These are phyloP conservation scores for Cicer arietinum DNA, from an alignment of 306 rosid genomes.

Conservation along the genomic window DNA sequence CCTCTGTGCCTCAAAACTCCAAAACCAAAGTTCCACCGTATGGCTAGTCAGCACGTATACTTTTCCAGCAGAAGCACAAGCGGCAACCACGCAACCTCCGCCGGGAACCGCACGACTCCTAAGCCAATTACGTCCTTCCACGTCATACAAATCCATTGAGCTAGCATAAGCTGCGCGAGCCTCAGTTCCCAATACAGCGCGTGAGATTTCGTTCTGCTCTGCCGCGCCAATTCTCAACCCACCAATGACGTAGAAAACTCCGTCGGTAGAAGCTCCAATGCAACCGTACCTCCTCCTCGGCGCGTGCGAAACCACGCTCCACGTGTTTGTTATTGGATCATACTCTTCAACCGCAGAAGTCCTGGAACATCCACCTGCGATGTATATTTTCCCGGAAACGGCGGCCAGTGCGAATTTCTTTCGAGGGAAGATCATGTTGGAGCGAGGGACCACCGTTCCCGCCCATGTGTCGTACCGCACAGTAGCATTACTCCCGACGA, in stretches of 20 bases:
- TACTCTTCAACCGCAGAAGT: conserved; percentile 64
- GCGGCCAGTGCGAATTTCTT: conserved; percentile 70
- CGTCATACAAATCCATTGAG: conserved; percentile 80
- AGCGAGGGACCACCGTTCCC: conserved; percentile 46
- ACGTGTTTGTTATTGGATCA: conserved; percentile 50
- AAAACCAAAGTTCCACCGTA: conserved; percentile 73
- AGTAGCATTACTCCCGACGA: conserved; percentile 62
- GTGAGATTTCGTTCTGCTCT: conserved; percentile 43
- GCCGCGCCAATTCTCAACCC: conserved; percentile 66
- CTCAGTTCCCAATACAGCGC: conserved; percentile 46
- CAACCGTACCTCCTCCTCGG: conserved; percentile 70
- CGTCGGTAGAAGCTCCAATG: conserved; percentile 65
- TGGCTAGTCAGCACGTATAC: conserved; percentile 70
- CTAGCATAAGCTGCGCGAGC: conserved; percentile 69
- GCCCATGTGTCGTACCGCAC: conserved; percentile 70
- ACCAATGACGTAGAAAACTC: conserved; percentile 65
- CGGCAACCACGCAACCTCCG: conserved; percentile 80
- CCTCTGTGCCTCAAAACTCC: conserved; percentile 69
- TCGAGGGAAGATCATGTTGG: conserved; percentile 58
- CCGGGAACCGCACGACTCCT: conserved; percentile 66
- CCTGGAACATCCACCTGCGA: conserved; percentile 62
- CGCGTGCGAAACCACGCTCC: conserved; percentile 59
- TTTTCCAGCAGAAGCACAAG: conserved; percentile 52
- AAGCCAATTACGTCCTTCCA: conserved; percentile 64
- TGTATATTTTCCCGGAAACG: conserved; percentile 59